Evolutionary conservation across 2,329 filamentous ascomycete species (phyloP).

Genomic region (Chaetomiaceae sp.): DNA sequence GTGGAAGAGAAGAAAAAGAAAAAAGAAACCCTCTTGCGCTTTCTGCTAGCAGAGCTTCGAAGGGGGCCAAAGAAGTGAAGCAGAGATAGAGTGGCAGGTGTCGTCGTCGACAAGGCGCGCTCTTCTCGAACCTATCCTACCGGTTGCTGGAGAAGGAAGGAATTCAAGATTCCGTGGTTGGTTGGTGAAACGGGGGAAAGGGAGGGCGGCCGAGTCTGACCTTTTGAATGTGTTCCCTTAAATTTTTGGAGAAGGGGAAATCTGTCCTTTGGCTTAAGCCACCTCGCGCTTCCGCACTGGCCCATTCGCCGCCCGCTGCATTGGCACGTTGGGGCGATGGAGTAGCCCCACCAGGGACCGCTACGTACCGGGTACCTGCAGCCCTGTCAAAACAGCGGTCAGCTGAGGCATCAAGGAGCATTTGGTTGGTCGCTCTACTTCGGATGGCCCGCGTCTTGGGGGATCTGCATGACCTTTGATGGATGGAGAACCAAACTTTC

Average conservation of each 20-base stretch:
- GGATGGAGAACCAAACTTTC: not conserved
- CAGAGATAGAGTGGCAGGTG: conserved; percentile 11
- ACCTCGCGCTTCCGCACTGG: conserved; percentile 21
- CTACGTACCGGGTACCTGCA: conserved; percentile 13
- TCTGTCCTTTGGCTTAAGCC: conserved; percentile 27
- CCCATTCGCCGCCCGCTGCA: conserved; percentile 13
- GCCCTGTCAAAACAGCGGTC: conserved; percentile 9
- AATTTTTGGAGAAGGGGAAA: conserved; percentile 25
- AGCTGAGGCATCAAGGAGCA: not conserved
- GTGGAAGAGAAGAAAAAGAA: conserved; percentile 4
- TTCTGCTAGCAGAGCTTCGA: conserved; percentile 19
- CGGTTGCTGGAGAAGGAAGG: conserved; percentile 7
- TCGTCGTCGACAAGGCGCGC: conserved; percentile 11
- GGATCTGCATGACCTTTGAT: not conserved
- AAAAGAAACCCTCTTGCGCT: conserved; percentile 15
- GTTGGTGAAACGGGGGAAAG: conserved; percentile 9
- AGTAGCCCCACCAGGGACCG: not conserved
- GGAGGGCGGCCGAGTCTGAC: not conserved
- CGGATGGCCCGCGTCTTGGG: not conserved
- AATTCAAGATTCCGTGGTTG: conserved; percentile 11
- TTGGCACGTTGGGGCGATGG: not conserved
- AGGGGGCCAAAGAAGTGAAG: conserved; percentile 6
- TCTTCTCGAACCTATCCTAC: conserved; percentile 19
- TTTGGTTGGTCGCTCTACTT: conserved; percentile 5
- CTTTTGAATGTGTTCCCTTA: conserved; percentile 17